Evolutionary conservation across 2,329 filamentous ascomycete genomes (phyloP).

Genomic region (Ascochyta lentis): DNA sequence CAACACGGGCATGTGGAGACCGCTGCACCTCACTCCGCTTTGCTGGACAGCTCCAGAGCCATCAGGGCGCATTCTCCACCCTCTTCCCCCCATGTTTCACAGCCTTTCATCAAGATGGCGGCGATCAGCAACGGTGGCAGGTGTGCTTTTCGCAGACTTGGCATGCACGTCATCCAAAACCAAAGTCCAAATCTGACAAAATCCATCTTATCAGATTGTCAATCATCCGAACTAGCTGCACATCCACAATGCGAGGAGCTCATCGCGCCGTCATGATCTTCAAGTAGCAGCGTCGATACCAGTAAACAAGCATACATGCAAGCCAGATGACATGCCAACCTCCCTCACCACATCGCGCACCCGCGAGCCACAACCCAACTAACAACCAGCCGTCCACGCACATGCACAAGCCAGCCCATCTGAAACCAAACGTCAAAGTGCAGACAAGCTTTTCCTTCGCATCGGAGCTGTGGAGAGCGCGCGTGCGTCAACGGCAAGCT

Average conservation of each 20-base stretch:
- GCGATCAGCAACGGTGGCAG: background rate
- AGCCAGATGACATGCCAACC: too few relatives aligned
- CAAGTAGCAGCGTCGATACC: too few relatives aligned
- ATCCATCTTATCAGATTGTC: slow-evolving; percentile 32
- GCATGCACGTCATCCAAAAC: slow-evolving; percentile 32
- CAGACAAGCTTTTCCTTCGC: slow-evolving; percentile 22
- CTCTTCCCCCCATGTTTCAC: background rate
- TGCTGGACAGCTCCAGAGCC: background rate
- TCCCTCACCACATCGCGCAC: too few relatives aligned
- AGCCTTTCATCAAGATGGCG: background rate
- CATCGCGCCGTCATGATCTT: too few relatives aligned
- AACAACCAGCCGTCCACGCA: background rate
- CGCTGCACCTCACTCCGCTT: background rate
- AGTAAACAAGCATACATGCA: too few relatives aligned
- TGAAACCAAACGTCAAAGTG: slow-evolving; percentile 8
- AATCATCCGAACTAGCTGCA: slow-evolving; percentile 3
- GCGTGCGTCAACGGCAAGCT: slow-evolving; percentile 18
- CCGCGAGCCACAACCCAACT: too few relatives aligned
- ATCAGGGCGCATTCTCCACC: background rate
- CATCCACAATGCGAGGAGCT: too few relatives aligned
- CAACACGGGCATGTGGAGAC: background rate
- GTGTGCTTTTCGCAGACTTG: background rate
- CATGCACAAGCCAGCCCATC: background rate
- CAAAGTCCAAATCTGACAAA: slow-evolving; percentile 14
- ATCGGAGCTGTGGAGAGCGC: slow-evolving; percentile 15